Evolutionary conservation across 2,329 filamentous ascomycete species (phyloP).

Genomic region (Malbranchea cinnamomea): DNA sequence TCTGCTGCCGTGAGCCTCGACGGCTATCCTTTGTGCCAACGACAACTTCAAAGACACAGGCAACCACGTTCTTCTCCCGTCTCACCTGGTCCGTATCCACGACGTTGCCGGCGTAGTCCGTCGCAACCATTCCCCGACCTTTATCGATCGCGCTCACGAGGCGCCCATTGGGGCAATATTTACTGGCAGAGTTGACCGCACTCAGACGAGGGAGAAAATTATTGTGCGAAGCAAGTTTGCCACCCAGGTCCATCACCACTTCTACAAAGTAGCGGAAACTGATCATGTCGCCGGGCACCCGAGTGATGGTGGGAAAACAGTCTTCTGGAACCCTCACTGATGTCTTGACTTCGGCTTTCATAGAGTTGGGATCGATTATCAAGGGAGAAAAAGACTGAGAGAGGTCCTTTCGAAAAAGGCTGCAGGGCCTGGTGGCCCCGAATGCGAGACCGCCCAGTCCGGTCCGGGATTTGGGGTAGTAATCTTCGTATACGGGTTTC

Average conservation of each 20-base stretch:
- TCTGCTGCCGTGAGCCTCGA: constrained; percentile 30
- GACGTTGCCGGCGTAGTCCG: constrained; percentile 44
- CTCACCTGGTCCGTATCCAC: constrained; percentile 76
- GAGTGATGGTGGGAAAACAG: constrained; percentile 78
- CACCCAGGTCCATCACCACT: constrained; percentile 81
- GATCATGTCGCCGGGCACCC: constrained; percentile 84
- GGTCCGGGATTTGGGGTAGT: constrained; percentile 74
- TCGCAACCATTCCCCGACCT: constrained; percentile 16
- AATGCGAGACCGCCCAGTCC: constrained; percentile 76
- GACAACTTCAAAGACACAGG: constrained; percentile 69
- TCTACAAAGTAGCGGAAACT: constrained; percentile 90
- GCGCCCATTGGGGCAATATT: constrained; percentile 28
- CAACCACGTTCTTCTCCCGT: constrained; percentile 83
- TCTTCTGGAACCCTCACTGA: constrained; percentile 79
- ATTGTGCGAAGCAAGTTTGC: constrained; percentile 65
- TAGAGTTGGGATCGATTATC: constrained; percentile 66
- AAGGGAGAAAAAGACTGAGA: constrained; percentile 78
- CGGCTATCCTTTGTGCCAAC: constrained; percentile 74
- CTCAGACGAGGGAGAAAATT: constrained; percentile 43
- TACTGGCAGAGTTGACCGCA: constrained; percentile 33
- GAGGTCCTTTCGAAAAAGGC: constrained; percentile 90
- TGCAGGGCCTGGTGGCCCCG: constrained; percentile 71
- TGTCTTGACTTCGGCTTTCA: constrained; percentile 67
- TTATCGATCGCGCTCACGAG: constrained; percentile 19
- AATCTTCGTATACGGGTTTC: constrained; percentile 62